Base-by-base conservation (phyloP, 169 alveolate genomes). In the Plasmodium malariae region DNA sequence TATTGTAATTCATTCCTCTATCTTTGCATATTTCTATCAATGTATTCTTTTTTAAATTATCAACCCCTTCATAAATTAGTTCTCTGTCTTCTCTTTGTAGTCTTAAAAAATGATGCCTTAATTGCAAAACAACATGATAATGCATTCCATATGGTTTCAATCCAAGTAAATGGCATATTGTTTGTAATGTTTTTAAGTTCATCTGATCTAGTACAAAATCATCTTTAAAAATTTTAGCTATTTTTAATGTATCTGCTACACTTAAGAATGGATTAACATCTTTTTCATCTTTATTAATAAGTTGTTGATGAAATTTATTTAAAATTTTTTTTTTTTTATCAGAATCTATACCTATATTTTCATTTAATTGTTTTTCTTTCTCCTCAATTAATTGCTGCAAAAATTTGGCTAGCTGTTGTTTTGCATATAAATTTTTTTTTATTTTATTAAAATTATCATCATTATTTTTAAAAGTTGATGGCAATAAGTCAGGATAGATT, bases 41-140 rank as follows among this genome's bases (percentile, higher is more conserved):
- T 80, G 96, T 97, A 43, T 94, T 96, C 34, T 93, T 87, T 34
- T 93, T 71, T 37, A 96, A 88, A 60, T 93, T 93, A 55, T 96
- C 97, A 30, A 96, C 97, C 6, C 98, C 98, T 62, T 96, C 98
- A 97, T 97, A 96, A 74, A 95, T 68, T 36, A 96, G 93, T 71
- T 95, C 95, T 36, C 97, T 26, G 68, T 96, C 98, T 73, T 96
- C 98, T 24, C 97, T 71, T 68, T 95, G 97, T 9, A 94, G 72
- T 48, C 95, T 88, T 24, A 95, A 74, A 63, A 96, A 68, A 73
- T 96, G 98, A 60, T 96, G 97, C 51, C 97, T 34, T 40, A 96
- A 91, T 65, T 96, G 97, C 17, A 96, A 74, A 49, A 96, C 97
- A 34, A 96, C 96, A 70, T 96, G 98, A 49, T 96, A 78, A 36